phyloP scores from a whole-genome alignment of 2,329 filamentous ascomycete genomes.

The Colletotrichum aenigma region DNA sequence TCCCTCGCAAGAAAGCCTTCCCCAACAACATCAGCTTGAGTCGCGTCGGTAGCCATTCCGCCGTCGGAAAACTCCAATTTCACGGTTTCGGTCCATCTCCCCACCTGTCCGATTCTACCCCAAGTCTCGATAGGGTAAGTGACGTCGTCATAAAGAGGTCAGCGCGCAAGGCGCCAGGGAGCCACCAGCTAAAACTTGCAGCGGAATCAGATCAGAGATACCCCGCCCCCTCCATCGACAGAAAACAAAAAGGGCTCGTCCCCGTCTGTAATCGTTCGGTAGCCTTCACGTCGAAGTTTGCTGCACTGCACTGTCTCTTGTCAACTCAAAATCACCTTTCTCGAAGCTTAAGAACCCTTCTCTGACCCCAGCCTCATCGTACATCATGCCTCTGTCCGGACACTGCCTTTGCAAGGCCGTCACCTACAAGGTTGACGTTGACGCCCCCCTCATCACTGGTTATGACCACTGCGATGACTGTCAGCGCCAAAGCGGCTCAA shows the following conservation, averaged over 20 bases:
- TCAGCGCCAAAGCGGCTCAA: constrained; percentile 72
- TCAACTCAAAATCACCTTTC: background rate
- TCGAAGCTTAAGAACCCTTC: background rate
- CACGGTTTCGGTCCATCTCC: constrained; percentile 7
- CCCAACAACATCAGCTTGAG: background rate
- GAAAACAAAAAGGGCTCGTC: constrained; percentile 4
- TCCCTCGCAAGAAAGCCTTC: background rate
- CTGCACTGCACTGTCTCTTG: constrained; percentile 1
- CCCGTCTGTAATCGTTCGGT: background rate
- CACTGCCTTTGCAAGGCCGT: constrained; percentile 75
- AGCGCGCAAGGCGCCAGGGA: background rate
- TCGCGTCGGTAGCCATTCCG: background rate
- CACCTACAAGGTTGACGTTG: constrained; percentile 67
- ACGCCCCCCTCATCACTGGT: constrained; percentile 57
- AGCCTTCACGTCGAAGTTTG: background rate
- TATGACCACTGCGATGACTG: constrained; percentile 78
- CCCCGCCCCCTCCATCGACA: constrained; percentile 8
- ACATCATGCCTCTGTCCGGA: constrained; percentile 68
- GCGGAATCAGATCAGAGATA: constrained; percentile 7
- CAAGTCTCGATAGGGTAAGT: constrained; percentile 11
- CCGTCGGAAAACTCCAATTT: constrained; percentile 4
- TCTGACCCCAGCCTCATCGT: background rate
- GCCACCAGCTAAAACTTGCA: constrained; percentile 16
- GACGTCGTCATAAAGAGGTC: constrained; percentile 17
- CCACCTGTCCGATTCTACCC: background rate